Percentiles rank a stretch among this genome's conserved stretches.
Conservation (phyloP, 2,329 filamentous ascomycete genomes). For the Aspergillus brasiliensis region DNA sequence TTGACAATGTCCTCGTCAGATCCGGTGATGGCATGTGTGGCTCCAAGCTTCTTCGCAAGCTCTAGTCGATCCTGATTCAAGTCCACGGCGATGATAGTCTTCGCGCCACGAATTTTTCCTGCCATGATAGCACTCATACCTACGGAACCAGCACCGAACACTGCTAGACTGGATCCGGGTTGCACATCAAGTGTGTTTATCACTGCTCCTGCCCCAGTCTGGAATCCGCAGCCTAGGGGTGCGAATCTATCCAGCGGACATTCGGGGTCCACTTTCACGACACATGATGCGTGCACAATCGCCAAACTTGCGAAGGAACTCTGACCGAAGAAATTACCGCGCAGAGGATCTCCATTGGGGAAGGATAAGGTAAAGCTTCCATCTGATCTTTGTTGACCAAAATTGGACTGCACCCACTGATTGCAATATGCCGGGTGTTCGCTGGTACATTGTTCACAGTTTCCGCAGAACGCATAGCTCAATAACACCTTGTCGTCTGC, state of each 20-base stretch:
- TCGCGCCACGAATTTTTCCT: conserved; percentile 25
- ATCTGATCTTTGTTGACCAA: conserved; percentile 17
- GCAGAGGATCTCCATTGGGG: conserved; percentile 11
- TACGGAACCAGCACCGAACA: conserved; percentile 36
- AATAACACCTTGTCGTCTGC: conserved; percentile 48
- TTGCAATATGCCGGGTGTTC: conserved; percentile 25
- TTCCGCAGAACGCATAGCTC: conserved; percentile 22
- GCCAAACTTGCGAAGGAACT: conserved; percentile 36
- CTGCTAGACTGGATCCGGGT: conserved; percentile 24
- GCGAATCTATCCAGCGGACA: conserved; percentile 26
- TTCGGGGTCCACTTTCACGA: conserved; percentile 21
- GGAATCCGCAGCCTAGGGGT: conserved; percentile 35
- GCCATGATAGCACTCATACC: conserved; percentile 38
- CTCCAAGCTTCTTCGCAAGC: conserved; percentile 28
- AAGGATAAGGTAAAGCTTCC: conserved; percentile 4
- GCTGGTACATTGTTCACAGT: conserved; percentile 18
- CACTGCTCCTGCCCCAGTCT: conserved; percentile 33
- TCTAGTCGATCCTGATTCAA: conserved; percentile 20
- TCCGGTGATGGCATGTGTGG: conserved; percentile 27
- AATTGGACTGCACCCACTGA: conserved; percentile 15
- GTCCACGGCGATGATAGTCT: conserved; percentile 32
- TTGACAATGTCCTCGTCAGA: conserved; percentile 10
- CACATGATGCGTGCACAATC: conserved; percentile 28
- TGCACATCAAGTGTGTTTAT: conserved; percentile 25
- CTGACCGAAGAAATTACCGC: conserved; percentile 42